Evolutionary conservation across 2,329 filamentous ascomycete species (phyloP).

Genomic region (Cordyceps javanica): DNA sequence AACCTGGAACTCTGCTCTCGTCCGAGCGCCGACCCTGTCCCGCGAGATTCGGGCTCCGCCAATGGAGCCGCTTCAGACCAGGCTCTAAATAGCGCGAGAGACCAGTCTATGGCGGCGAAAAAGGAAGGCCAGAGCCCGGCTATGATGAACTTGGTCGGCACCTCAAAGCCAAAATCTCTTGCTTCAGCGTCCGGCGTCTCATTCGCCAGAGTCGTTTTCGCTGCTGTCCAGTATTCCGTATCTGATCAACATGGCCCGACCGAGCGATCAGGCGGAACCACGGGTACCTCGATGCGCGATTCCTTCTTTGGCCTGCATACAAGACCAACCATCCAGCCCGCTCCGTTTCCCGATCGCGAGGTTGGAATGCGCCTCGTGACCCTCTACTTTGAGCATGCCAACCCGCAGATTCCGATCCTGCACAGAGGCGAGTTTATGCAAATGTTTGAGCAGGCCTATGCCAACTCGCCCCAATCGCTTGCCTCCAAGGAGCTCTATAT

Average conservation of each 20-base stretch:
- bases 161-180: conserved; percentile 72
- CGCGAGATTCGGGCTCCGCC: conserved; percentile 18
- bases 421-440: conserved; percentile 86
- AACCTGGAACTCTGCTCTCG: conserved; percentile 60
- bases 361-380: conserved; percentile 67
- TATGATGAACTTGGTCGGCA: conserved; percentile 71
- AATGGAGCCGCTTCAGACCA: conserved; percentile 26
- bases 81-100: conserved; percentile 17
- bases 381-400: conserved; percentile 93
- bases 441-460: conserved; percentile 78
- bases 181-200: conserved; percentile 87
- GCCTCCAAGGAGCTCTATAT: conserved; percentile 83
- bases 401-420: conserved; percentile 89
- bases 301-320: conserved; percentile 97
- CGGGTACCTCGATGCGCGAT: conserved; percentile 80
- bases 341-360: conserved; percentile 72
- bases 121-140: conserved; percentile 28
- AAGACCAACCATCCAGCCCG: conserved; percentile 78
- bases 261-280: conserved; percentile 21
- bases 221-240: conserved; percentile 73
- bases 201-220: conserved; percentile 89
- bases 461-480: conserved; percentile 57
- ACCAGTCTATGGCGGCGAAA: conserved; percentile 26
- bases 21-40: conserved; percentile 29
- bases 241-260: conserved; percentile 50